Evolutionary conservation across 495 filamentous ascomycete genomes (phyloP).

Genomic region (Annulohypoxylon maeteangense): DNA sequence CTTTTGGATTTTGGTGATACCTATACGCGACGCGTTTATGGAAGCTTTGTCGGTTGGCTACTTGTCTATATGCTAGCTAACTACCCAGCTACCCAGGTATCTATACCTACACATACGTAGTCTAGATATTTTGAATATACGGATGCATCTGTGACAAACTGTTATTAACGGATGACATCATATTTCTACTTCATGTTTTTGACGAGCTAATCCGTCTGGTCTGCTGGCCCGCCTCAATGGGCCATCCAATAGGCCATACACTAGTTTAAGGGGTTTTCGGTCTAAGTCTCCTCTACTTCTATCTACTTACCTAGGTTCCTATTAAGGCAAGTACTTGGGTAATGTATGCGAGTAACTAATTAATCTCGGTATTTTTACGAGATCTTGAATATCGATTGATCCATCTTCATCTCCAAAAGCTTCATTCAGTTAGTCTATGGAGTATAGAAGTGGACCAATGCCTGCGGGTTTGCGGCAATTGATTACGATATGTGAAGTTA

Average conservation of each 20-base stretch:
- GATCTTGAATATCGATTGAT: conserved; percentile 19
- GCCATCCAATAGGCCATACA: background rate
- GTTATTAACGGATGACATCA: conserved; percentile 17
- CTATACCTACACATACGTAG: background rate
- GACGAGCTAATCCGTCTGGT: background rate
- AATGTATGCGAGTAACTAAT: background rate
- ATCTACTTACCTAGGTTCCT: background rate
- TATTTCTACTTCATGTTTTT: background rate
- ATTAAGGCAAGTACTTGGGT: background rate
- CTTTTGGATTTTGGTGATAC: conserved; percentile 6
- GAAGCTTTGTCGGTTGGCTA: background rate
- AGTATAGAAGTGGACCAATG: conserved; percentile 16
- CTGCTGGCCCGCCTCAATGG: background rate
- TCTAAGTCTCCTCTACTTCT: background rate
- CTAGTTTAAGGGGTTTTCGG: conserved; percentile 2
- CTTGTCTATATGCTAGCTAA: background rate
- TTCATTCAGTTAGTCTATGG: conserved; percentile 27
- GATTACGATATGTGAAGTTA: conserved; percentile 26
- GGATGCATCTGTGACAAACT: background rate
- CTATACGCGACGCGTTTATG: background rate
- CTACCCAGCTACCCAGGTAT: background rate
- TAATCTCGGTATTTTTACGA: background rate
- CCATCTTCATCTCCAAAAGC: conserved; percentile 23
- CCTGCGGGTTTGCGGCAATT: conserved; percentile 21
- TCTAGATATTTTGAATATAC: background rate